Conservation (phyloP, 768 basidiomycete genomes). For the Termitomyces titanicus region DNA sequence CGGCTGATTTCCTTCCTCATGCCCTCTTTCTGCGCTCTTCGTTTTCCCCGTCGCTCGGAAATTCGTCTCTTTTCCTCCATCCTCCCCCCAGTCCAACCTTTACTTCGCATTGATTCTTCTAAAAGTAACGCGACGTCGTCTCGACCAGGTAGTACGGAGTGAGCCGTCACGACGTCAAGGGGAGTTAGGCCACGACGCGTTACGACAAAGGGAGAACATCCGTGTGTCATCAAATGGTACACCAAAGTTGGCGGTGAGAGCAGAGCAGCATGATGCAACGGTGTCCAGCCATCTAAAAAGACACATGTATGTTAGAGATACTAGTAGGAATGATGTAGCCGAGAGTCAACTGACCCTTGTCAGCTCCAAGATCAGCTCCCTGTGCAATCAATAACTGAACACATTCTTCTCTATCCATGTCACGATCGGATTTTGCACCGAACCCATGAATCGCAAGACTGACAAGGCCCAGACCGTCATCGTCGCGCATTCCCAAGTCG, state of each 20-base stretch:
- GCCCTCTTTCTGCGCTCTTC: slow-evolving; percentile 47
- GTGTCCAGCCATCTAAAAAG: slow-evolving; percentile 84
- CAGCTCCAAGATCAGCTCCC: slow-evolving; percentile 66
- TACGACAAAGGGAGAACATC: slow-evolving; percentile 75
- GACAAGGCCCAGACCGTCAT: slow-evolving; percentile 82
- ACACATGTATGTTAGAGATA: slow-evolving; percentile 1
- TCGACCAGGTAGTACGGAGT: slow-evolving; percentile 75
- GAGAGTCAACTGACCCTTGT: slow-evolving; percentile 49
- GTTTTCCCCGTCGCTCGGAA: slow-evolving; percentile 55
- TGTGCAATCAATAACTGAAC: slow-evolving; percentile 76
- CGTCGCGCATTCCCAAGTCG: slow-evolving; percentile 72
- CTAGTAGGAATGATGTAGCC: not conserved
- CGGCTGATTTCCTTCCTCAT: slow-evolving; percentile 58
- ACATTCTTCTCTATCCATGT: slow-evolving; percentile 89
- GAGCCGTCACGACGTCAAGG: slow-evolving; percentile 85
- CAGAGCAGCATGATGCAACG: slow-evolving; percentile 88
- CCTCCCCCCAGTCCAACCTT: slow-evolving; percentile 77
- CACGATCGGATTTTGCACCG: slow-evolving; percentile 75
- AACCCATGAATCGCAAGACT: slow-evolving; percentile 79
- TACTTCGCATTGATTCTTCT: slow-evolving; percentile 83
- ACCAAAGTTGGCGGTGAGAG: slow-evolving; percentile 87
- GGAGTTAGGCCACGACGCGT: slow-evolving; percentile 82
- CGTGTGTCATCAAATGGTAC: slow-evolving; percentile 89
- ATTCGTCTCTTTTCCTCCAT: slow-evolving; percentile 66
- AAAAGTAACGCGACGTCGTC: slow-evolving; percentile 85